Conservation (phyloP, 192 early-diverging fungal genomes). For the Pilaira anomala region DNA sequence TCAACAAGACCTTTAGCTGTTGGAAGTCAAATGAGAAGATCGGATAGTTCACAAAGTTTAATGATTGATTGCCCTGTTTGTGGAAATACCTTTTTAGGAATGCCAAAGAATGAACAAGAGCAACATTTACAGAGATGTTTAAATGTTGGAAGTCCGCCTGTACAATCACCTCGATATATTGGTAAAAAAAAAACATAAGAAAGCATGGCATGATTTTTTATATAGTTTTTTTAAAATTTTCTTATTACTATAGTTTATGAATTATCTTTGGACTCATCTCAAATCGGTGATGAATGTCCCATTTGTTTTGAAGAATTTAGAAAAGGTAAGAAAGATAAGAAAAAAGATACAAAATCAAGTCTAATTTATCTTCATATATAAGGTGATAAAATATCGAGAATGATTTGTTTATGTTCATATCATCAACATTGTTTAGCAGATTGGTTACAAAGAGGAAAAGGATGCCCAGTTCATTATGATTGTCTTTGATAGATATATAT, state of each 20-base stretch:
- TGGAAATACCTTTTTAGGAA: constrained; percentile 36
- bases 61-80: constrained; percentile 80
- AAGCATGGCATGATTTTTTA: not conserved
- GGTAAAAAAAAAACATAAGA: constrained; percentile 39
- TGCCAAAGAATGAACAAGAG: constrained; percentile 44
- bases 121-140: constrained; percentile 67
- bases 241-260: constrained; percentile 46
- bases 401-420: constrained; percentile 90
- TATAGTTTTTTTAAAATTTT: not conserved
- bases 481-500: not conserved
- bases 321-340: constrained; percentile 44
- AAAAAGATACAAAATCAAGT: not conserved
- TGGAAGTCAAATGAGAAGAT: constrained; percentile 1
- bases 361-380: not conserved
- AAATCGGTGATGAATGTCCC: constrained; percentile 79
- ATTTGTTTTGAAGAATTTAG: constrained; percentile 96
- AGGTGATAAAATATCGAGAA: constrained; percentile 73
- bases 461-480: constrained; percentile 79
- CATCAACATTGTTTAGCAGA: constrained; percentile 78
- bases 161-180: constrained; percentile 62
- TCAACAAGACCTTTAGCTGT: not conserved
- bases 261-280: constrained; percentile 52
- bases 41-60: constrained; percentile 48
- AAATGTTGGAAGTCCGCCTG: constrained; percentile 43
- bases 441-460: constrained; percentile 73